phyloP scores from a whole-genome alignment of 106 monocot species.

The Phalaenopsis equestris region DNA sequence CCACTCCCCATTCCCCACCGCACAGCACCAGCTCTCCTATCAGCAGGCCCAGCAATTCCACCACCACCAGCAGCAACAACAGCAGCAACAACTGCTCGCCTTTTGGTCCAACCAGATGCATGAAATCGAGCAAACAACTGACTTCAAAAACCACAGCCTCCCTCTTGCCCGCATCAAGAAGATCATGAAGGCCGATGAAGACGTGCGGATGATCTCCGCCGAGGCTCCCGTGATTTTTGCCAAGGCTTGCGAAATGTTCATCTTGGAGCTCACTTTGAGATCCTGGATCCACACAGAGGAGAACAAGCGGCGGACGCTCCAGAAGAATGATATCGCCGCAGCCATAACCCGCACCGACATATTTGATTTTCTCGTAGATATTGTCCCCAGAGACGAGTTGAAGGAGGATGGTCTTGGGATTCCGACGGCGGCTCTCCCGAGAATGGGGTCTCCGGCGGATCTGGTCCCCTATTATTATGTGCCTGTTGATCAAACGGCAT shows the following conservation, averaged over 20 bases:
- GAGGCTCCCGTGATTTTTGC: slow-evolving; percentile 44
- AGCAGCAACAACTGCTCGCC: slow-evolving; percentile 42
- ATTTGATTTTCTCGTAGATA: slow-evolving; percentile 76
- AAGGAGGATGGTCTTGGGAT: slow-evolving; percentile 60
- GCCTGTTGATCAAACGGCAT: slow-evolving; percentile 6
- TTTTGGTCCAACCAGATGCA: slow-evolving; percentile 47
- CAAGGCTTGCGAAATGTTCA: slow-evolving; percentile 72
- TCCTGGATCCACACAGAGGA: slow-evolving; percentile 72
- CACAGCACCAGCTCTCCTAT: slow-evolving; percentile 30
- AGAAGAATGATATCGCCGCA: slow-evolving; percentile 71
- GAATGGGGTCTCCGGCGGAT: slow-evolving; percentile 29
- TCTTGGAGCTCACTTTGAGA: slow-evolving; percentile 54
- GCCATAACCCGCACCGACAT: slow-evolving; percentile 64
- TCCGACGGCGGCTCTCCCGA: slow-evolving; percentile 23
- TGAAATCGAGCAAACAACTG: slow-evolving; percentile 37
- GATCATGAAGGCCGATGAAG: slow-evolving; percentile 48
- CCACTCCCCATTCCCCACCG: slow-evolving; percentile 13
- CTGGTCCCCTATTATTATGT: slow-evolving; percentile 37
- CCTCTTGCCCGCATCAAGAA: slow-evolving; percentile 50
- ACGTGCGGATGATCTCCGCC: slow-evolving; percentile 41
- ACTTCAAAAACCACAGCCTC: slow-evolving; percentile 35
- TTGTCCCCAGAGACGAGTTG: slow-evolving; percentile 59
- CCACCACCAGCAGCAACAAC: slow-evolving; percentile 45
- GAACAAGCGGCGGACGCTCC: slow-evolving; percentile 68
- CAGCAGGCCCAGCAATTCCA: slow-evolving; percentile 35